Evolutionary conservation across 768 basidiomycete genomes (phyloP), one percentile per base, ranked within the genome.

Genomic region (Rhizopogon sp.): DNA sequence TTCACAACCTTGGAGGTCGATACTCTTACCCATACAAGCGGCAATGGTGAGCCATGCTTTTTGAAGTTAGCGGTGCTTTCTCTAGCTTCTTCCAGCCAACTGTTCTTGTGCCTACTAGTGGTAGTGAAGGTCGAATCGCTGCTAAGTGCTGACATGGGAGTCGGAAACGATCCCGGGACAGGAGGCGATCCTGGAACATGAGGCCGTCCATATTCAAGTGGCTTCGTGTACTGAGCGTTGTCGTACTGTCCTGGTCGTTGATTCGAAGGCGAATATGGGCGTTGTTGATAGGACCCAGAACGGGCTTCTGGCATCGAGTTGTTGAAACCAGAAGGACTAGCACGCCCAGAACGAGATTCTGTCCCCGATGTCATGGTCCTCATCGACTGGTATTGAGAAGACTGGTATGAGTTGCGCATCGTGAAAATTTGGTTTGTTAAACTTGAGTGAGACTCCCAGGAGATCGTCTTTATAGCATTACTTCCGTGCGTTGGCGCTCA

Each of bases 11-110:
- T 9, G 5, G 22, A 10, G 5, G 14, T 37, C 13, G 4, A 5
- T 22, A 49, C 8, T 42, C 66, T 20, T 42, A 70, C 66, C 66
- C 66, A 67, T 20, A 44, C 43, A 10, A 67, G 62, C 5, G 66
- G 66, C 43, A 67, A 61, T 20, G 66, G 68, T 45, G 60, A 59
- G 28, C 68, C 67, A 31, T 56, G 55, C 16, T 52, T 42, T 14
- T 40, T 10, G 29, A 66, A 33, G 45, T 60, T 49, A 37, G 35
- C 14, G 14, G 47, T 49, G 14, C 47, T 49, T 49, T 49, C 47
- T 20, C 47, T 35, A 22, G 47, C 20, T 37, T 49, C 47, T 10
- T 49, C 47, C 37, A 49, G 13, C 47, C 47, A 49, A 20, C 33
- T 16, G 35, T 1, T 16, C 47, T 37, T 49, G 20, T 49, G 47